Evolutionary conservation across 352 stramenopile genomes (phyloP), one percentile per base, ranked within the genome.

Genomic region (Saprolegnia parasitica): DNA sequence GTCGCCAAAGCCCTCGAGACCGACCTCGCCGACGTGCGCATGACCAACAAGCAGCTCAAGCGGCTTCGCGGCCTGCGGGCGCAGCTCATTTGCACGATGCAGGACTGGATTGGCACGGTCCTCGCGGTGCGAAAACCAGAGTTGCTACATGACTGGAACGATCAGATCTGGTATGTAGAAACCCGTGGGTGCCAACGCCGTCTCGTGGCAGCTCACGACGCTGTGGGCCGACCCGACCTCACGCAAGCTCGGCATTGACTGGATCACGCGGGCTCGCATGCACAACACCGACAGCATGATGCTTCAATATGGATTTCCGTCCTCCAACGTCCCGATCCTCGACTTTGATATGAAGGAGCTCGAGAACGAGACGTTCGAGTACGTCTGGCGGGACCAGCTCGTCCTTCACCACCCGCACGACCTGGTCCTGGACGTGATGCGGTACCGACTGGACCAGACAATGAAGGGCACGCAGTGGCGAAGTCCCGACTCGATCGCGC

Each of bases 341-440:
- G 52, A 60, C 35, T 60, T 60, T 60, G 52, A 60, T 20, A 35
- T 60, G 24, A 60, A 60, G 35, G 20, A 16, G 52, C 24, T 42
- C 20, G 52, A 60, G 20, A 60, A 60, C 20, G 52, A 60, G 13
- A 60, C 20, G 13, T 60, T 60, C 35, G 52, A 60, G 35, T 60
- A 60, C 35, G 52, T 60, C 3, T 60, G 52, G 52, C 52, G 52
- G 3, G 52, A 60, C 11, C 52, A 60, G 20, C 24, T 60, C 20
- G 35, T 60, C 3, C 4, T 60, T 9, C 1, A 60, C 35, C 52
- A 60, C 11, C 52, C 52, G 35, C 35, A 42, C 35, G 13, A 60
- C 3, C 35, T 60, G 4, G 52, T 60, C 3, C 35, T 60, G 35
- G 35, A 60, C 9, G 52, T 60, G 11, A 60, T 60, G 52, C 52